Base-by-base conservation (phyloP, 768 basidiomycete species). In the Suillus paluster region DNA sequence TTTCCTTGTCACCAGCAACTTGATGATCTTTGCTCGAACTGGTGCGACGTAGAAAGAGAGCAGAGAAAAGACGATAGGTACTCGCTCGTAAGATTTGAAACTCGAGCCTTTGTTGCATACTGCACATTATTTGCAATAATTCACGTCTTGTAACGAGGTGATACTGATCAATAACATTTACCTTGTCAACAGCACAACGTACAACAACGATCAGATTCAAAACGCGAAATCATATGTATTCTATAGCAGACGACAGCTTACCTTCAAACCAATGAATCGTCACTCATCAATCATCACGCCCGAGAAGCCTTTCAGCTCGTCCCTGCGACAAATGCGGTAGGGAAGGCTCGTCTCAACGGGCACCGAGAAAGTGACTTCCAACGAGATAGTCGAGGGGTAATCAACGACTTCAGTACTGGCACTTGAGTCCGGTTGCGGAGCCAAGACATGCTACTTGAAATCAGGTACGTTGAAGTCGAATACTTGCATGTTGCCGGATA, bases 241-340 rank as follows among this genome's bases (percentile, higher is more conserved):
- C 11, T 9, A n/a, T 15, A 15, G 12, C 10, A 25, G 15, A 4
- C 19, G 23, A 39, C 21, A 14, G 72, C 78, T 41, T 57, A 82
- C 81, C 72, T 75, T 75, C 62, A 82, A 59, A 33, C 79, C 79
- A 27, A 82, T 63, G 33, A 81, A 57, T 57, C 79, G 68, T 49
- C 78, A 76, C 33, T 80, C 78, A 59, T 80, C 81, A 33, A 81
- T 73, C 78, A 80, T 80, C 62, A 79, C 66, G 10, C 80, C 80
- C 8, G 74, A 73, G 59, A 78, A 81, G 1, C 68, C 62, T 12
- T 68, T 70, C 44, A 63, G 59, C 9, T 68, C 53, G 19, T 69
- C 68, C 33, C 73, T 58, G 2, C 48, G 60, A 53, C 64, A 67
- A 2, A 73, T 68, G 38, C 68, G 73, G 60, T 77, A 81, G 14